Conservation (phyloP, 352 stramenopile species). For the Globisporangium rhizosaccharum region DNA sequence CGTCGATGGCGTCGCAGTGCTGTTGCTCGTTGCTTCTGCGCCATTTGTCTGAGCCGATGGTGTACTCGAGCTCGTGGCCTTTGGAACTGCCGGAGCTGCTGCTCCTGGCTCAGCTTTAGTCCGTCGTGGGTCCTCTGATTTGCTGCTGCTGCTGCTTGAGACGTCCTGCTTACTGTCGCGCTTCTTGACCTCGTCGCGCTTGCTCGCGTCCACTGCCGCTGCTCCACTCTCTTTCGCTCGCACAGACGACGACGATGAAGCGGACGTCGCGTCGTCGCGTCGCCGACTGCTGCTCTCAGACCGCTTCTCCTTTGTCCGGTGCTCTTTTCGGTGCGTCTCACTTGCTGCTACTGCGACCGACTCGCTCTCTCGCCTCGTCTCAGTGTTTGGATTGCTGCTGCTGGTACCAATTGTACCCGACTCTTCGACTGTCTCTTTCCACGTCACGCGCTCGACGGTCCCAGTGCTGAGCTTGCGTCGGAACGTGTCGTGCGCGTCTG, state of each 20-base stretch:
- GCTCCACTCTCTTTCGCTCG: neutral
- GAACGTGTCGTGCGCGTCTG: conserved; percentile 67
- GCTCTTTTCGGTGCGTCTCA: conserved; percentile 17
- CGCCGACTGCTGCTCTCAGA: neutral
- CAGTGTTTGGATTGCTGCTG: conserved; percentile 14
- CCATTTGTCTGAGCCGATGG: too few relatives aligned
- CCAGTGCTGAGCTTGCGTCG: conserved; percentile 55
- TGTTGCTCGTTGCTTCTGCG: neutral
- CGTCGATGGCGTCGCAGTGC: neutral
- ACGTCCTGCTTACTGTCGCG: neutral
- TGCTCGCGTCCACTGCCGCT: conserved; percentile 12
- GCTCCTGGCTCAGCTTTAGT: neutral
- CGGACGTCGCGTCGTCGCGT: neutral
- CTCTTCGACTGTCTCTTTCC: conserved; percentile 45
- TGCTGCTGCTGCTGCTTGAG: neutral
- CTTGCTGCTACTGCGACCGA: conserved; percentile 8
- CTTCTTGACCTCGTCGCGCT: neutral
- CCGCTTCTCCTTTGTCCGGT: conserved; percentile 3
- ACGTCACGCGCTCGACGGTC: conserved; percentile 69
- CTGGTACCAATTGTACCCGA: neutral
- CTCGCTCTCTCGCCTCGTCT: conserved; percentile 8
- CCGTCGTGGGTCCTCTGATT: neutral
- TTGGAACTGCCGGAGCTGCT: neutral
- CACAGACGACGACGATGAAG: neutral
- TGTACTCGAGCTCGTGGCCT: neutral